Evolutionary conservation across 345 rosid species (phyloP).

Genomic region (Iberis pinnata): DNA sequence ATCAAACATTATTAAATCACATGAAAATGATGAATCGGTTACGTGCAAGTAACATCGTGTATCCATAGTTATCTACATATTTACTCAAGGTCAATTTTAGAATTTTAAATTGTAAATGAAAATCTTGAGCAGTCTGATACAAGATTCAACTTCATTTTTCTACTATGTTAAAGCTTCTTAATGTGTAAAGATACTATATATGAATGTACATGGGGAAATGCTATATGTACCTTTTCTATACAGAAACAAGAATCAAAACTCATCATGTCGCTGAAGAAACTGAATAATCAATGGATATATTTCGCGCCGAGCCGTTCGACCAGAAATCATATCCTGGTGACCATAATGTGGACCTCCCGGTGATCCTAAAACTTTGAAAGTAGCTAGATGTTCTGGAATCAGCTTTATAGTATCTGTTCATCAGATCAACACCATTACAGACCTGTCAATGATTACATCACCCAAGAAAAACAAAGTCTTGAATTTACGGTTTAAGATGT

Average conservation of each 20-base stretch:
- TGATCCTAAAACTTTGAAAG: conserved; percentile 62
- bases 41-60: conserved; percentile 19
- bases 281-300: conserved; percentile 50
- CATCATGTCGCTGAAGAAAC: conserved; percentile 59
- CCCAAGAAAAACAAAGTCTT: background rate
- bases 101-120: too few species aligned
- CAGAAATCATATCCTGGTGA: conserved; percentile 73
- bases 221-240: background rate
- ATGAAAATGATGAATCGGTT: conserved; percentile 20
- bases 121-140: too few species aligned
- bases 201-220: background rate
- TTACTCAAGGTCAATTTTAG: too few species aligned
- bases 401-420: conserved; percentile 70
- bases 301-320: conserved; percentile 44
- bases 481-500: too few species aligned
- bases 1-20: conserved; percentile 14
- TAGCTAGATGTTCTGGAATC: conserved; percentile 47
- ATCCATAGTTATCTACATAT: background rate
- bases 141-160: too few species aligned
- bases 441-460: background rate
- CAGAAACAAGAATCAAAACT: conserved; percentile 10
- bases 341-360: conserved; percentile 76
- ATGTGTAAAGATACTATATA: background rate
- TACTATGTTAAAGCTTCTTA: too few species aligned
- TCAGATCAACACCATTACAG: conserved; percentile 7